These are phyloP conservation scores for Lepraria neglecta DNA, from an alignment of 495 filamentous ascomycete species.

Conservation along the genomic window DNA sequence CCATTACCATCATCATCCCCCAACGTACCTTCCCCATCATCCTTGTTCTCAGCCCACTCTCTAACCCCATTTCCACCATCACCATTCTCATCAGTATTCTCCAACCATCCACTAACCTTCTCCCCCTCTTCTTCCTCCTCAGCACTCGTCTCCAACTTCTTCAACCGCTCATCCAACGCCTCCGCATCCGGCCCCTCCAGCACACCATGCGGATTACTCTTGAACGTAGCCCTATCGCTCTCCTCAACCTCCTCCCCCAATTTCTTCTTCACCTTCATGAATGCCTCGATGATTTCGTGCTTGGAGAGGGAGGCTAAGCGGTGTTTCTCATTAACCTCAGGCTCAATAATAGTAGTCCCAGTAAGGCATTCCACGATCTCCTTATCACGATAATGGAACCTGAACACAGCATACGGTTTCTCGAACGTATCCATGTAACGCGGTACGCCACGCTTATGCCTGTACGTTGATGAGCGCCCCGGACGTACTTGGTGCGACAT, in stretches of 20 bases:
- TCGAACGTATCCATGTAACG: slow-evolving; percentile 38
- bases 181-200: not conserved
- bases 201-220: not conserved
- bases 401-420: slow-evolving; percentile 43
- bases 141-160: slow-evolving; percentile 6
- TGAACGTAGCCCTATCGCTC: too few relatives aligned
- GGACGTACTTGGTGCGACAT: slow-evolving; percentile 33
- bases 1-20: not conserved
- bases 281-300: slow-evolving; percentile 23
- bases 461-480: slow-evolving; percentile 34
- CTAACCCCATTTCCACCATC: not conserved
- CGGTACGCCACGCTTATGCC: slow-evolving; percentile 33
- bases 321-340: slow-evolving; percentile 22
- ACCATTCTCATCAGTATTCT: not conserved
- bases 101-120: slow-evolving; percentile 1
- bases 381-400: slow-evolving; percentile 41
- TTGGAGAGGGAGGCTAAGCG: slow-evolving; percentile 22
- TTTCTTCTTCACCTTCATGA: slow-evolving; percentile 20
- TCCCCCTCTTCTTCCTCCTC: not conserved
- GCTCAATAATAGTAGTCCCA: slow-evolving; percentile 1
- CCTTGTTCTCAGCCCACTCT: not conserved
- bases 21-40: not conserved
- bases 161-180: slow-evolving; percentile 7
- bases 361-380: slow-evolving; percentile 22
- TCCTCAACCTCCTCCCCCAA: too few relatives aligned